A percentile compares a stretch with the other conserved stretches of the same genome.
These are phyloP conservation scores for Phaseolus coccineus DNA, from an alignment of 331 rosid genomes.

Conservation along the genomic window DNA sequence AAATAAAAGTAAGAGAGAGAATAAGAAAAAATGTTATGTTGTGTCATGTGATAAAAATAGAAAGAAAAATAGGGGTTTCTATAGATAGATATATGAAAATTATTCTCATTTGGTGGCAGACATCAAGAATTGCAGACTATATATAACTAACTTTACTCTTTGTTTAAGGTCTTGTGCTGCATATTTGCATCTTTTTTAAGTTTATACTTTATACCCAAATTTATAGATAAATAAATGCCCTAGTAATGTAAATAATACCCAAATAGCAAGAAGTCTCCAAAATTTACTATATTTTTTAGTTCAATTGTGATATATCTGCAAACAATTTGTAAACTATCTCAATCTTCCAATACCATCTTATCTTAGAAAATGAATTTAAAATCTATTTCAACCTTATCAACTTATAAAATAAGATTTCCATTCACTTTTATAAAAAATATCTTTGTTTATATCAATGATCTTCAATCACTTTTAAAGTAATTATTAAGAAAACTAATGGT, in stretches of 20 bases:
- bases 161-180: neutral
- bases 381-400: no score
- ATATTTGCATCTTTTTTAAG: neutral
- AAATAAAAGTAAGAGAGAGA: neutral
- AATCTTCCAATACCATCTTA: no score
- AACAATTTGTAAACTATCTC: no score
- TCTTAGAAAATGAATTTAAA: no score
- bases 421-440: no score
- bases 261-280: no score
- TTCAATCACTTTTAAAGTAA: no score
- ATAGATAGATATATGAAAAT: neutral
- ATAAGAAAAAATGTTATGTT: neutral
- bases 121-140: neutral
- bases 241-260: neutral
- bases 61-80: neutral
- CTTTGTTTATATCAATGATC: no score
- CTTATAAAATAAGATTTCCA: no score
- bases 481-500: no score
- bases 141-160: conserved; percentile 14
- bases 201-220: conserved; percentile 14
- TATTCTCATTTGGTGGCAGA: conserved; percentile 21
- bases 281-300: no score
- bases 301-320: no score
- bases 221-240: conserved; percentile 10
- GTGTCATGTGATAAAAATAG: neutral